Base-by-base conservation (phyloP, 148 eudicot species). In the Nepenthes mirabilis region DNA sequence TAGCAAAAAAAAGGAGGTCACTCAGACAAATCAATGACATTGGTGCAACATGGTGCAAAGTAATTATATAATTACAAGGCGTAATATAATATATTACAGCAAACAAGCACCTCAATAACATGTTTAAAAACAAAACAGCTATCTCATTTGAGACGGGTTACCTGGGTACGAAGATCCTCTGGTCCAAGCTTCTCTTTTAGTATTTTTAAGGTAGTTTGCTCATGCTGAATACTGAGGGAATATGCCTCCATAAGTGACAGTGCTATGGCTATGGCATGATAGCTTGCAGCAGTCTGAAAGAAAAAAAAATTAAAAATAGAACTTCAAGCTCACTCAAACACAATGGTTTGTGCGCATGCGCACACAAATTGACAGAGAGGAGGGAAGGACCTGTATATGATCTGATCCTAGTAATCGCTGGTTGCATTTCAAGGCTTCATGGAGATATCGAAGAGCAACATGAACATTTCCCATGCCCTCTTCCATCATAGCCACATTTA, bases 401-500 rank as follows among this genome's bases (percentile, higher is more conserved):
- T 94, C 97, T 14, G 95, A 76, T 74, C 99, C 99, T 70, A 94
- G 72, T 68, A 94, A 73, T 65, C 86, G 70, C 76, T 86, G 74
- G 70, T 94, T 94, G 86, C 99, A 94, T 62, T 94, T 94, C 75
- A 94, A 84, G 66, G 99, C 99, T 79, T 94, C 99, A 66, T 94
- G 99, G 55, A 94, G 95, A 79, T 94, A 94, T 70, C 99, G 77
- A 57, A 94, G 97, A 65, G 99, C 99, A 65, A 89, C 77, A 67
- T 89, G 87, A 69, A 78, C 97, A 68, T 94, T 94, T 59, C 99
- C 99, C 99, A 89, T 89, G 53, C 95, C 99, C 77, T 89, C 99
- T 78, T 94, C 99, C 99, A 94, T 94, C 99, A 94, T 94, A 58
- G 99, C 99, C 53, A 94, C 84, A 58, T 94, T 94, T 49, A 94